Conservation (phyloP, 768 basidiomycete genomes). For the Fistulinella prunicolor region DNA sequence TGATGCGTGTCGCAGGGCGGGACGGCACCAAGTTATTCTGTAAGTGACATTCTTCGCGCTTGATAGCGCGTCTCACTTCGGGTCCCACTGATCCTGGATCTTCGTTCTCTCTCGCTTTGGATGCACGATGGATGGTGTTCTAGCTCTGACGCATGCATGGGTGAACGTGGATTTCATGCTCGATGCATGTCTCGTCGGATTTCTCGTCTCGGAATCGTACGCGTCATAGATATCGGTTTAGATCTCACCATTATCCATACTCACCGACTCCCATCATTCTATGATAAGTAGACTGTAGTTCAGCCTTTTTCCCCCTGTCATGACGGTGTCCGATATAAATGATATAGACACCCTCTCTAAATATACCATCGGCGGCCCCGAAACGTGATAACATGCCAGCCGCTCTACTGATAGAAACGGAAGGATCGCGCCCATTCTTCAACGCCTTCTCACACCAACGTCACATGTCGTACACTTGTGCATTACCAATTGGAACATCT, state of each 20-base stretch:
- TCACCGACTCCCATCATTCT: neutral
- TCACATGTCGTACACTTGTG: slow-evolving; percentile 5
- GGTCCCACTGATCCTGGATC: slow-evolving; percentile 1
- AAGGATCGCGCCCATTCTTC: neutral
- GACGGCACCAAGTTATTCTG: slow-evolving; percentile 96
- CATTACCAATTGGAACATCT: too few relatives aligned
- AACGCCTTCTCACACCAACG: slow-evolving; percentile 6
- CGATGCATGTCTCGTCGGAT: slow-evolving; percentile 88
- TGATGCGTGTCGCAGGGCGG: slow-evolving; percentile 92
- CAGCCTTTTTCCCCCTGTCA: too few relatives aligned
- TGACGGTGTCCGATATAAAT: too few relatives aligned
- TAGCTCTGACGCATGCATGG: slow-evolving; percentile 89
- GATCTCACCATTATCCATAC: neutral
- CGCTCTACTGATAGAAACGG: too few relatives aligned
- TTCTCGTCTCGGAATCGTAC: slow-evolving; percentile 71
- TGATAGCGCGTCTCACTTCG: neutral
- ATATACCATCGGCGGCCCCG: too few relatives aligned
- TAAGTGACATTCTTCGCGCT: slow-evolving; percentile 35
- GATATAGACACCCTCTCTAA: too few relatives aligned
- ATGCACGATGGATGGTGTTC: neutral
- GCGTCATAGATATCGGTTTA: slow-evolving; percentile 36
- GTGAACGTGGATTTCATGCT: slow-evolving; percentile 97
- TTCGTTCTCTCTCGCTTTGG: neutral
- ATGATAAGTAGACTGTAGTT: neutral
- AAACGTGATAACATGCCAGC: too few relatives aligned